Percentiles rank a stretch among this genome's conserved stretches.
These are phyloP conservation scores for Lipomyces oligophaga DNA, from an alignment of 805 yeast species.

Conservation along the genomic window DNA sequence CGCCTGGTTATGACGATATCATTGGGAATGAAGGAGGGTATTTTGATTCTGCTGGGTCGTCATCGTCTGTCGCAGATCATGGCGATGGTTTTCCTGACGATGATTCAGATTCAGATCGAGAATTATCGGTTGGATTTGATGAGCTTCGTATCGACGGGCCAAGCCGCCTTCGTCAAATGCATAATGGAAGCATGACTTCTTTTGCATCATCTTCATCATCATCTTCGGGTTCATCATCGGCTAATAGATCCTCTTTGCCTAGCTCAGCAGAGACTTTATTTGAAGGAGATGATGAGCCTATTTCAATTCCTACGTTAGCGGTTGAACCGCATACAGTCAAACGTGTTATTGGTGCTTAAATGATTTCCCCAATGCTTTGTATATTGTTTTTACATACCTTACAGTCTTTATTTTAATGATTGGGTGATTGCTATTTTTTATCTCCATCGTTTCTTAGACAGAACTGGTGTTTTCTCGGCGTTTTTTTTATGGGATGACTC, in stretches of 20 bases:
- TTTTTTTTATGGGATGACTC: background rate
- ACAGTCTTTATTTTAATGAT: too few relatives aligned
- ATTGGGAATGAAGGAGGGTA: slow-evolving; percentile 35
- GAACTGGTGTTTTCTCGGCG: background rate
- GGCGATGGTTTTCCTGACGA: slow-evolving; percentile 10
- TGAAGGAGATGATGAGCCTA: too few relatives aligned
- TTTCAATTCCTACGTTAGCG: too few relatives aligned
- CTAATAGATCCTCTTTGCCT: background rate
- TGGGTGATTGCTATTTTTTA: background rate
- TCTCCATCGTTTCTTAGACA: background rate
- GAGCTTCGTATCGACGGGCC: slow-evolving; percentile 5
- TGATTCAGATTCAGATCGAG: slow-evolving; percentile 17
- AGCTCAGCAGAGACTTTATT: too few relatives aligned
- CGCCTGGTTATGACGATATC: slow-evolving; percentile 48
- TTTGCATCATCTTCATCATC: slow-evolving; percentile 6
- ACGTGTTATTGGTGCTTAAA: too few relatives aligned
- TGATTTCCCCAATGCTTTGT: too few relatives aligned
- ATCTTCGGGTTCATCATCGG: background rate
- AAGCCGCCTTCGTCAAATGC: background rate
- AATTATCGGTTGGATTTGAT: slow-evolving; percentile 14
- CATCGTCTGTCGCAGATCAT: too few relatives aligned
- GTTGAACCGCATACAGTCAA: too few relatives aligned
- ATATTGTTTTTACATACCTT: too few relatives aligned
- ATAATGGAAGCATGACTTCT: slow-evolving; percentile 1
- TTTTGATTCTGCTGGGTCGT: slow-evolving; percentile 2